Percentiles rank a stretch among this genome's conserved stretches.
Conservation (phyloP, 768 basidiomycete genomes). For the Trichaptum fuscoviolaceum region DNA sequence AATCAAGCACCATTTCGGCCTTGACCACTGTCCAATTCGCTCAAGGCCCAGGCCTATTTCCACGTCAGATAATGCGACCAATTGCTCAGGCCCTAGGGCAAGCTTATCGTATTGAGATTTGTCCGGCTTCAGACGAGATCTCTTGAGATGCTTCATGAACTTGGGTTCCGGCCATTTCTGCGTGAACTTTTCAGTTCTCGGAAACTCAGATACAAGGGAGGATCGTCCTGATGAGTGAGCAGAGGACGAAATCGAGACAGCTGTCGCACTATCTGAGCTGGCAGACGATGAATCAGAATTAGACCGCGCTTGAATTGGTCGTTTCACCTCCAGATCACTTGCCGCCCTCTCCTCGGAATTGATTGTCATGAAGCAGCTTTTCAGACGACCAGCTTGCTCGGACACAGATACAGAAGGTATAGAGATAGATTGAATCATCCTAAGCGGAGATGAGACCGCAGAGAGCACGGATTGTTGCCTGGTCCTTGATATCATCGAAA, state of each 20-base stretch:
- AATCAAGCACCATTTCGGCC: slow-evolving; percentile 57
- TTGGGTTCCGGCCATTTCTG: slow-evolving; percentile 46
- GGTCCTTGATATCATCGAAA: not conserved
- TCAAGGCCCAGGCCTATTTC: slow-evolving; percentile 31
- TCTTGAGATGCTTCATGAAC: slow-evolving; percentile 10
- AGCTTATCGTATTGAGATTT: not conserved
- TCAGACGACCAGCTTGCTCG: slow-evolving; percentile 4
- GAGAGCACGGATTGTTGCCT: not conserved
- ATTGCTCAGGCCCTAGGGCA: not conserved
- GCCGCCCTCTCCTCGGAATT: slow-evolving; percentile 17
- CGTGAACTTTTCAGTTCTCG: slow-evolving; percentile 40
- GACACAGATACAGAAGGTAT: slow-evolving; percentile 1
- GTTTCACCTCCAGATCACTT: slow-evolving; percentile 18
- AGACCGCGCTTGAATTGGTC: slow-evolving; percentile 20
- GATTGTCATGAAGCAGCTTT: not conserved
- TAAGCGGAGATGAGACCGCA: not conserved
- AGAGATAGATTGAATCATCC: not conserved
- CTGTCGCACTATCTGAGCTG: not conserved
- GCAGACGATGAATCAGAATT: slow-evolving; percentile 16
- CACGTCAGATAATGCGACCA: not conserved
- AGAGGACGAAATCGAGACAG: slow-evolving; percentile 18
- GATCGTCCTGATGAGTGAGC: slow-evolving; percentile 18
- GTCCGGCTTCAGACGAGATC: not conserved
- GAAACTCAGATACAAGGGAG: slow-evolving; percentile 26
- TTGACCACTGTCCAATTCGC: slow-evolving; percentile 46